Evolutionary conservation across 2,329 filamentous ascomycete genomes (phyloP).

Genomic region (Botrytis deweyae): DNA sequence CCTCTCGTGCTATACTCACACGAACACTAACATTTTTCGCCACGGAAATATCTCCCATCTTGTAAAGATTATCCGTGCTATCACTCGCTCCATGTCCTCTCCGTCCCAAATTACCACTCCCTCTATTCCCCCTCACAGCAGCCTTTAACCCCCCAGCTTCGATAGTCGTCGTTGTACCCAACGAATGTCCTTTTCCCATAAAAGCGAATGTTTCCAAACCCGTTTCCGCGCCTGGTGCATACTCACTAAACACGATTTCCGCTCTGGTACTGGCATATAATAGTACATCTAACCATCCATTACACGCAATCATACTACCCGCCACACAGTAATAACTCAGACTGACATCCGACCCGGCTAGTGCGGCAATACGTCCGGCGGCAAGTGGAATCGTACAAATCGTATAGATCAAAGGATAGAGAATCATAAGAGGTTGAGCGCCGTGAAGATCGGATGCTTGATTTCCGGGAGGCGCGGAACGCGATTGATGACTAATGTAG

Average conservation of each 20-base stretch:
- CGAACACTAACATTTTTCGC: slow-evolving; percentile 33
- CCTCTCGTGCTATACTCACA: slow-evolving; percentile 21
- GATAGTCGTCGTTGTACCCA: slow-evolving; percentile 26
- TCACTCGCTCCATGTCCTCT: slow-evolving; percentile 15
- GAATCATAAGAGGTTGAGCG: slow-evolving; percentile 53
- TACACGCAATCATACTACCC: slow-evolving; percentile 57
- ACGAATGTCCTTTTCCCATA: slow-evolving; percentile 30
- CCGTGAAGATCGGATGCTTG: slow-evolving; percentile 22
- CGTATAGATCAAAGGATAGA: slow-evolving; percentile 69
- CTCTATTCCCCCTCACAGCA: slow-evolving; percentile 15
- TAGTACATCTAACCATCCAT: slow-evolving; percentile 55
- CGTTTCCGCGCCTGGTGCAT: slow-evolving; percentile 45
- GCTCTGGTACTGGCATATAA: slow-evolving; percentile 54
- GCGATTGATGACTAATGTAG: slow-evolving; percentile 27
- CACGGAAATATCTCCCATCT: slow-evolving; percentile 31
- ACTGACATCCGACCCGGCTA: slow-evolving; percentile 53
- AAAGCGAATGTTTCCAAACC: slow-evolving; percentile 52
- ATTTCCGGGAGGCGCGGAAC: neutral
- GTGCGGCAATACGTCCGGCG: slow-evolving; percentile 60
- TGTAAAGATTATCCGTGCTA: slow-evolving; percentile 33
- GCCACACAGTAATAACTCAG: slow-evolving; percentile 58
- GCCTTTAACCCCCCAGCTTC: slow-evolving; percentile 21
- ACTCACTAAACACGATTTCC: slow-evolving; percentile 52
- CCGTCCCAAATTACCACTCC: neutral
- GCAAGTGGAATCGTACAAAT: slow-evolving; percentile 67